Base-by-base conservation (phyloP, 163 green algal genomes). In the Botryococcus braunii region DNA sequence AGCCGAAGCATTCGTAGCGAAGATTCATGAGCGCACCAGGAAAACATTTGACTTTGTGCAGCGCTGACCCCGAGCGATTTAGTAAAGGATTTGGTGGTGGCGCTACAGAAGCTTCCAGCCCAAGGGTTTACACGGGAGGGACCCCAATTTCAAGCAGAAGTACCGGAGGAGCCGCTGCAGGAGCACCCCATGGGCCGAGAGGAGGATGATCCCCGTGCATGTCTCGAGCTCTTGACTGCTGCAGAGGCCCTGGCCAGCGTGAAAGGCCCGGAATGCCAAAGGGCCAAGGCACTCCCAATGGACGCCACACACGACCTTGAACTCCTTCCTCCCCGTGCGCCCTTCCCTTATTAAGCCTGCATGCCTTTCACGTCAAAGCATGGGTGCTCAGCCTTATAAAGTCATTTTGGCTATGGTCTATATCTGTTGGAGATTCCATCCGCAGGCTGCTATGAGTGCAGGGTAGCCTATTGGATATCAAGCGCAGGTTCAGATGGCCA, bases 291-390 rank as follows among this genome's bases (percentile, higher is more conserved):
- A 58, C 57, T 85, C 69, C 79, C 76, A 1, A 59, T 69, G 17
- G 79, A 85, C 62, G 79, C 79, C 5, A 72, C 70, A 5, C 41
- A 39, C 40, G 69, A 75, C 50, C 55, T 46, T 6, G 69, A 71
- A 11, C 43, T 29, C 29, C 55, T 56, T 58, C 34, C 27, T 7
- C 31, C n/a, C 27, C 35, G 50, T 8, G 50, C 17, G 13, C 9
- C 50, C 17, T 11, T 60, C 9, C 9, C 2, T n/a, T 60, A 21
- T 60, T 60, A 3, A 1, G 34, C 27, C 1, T 6, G 3, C 27
- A 31, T 60, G 11, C n/a, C n/a, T n/a, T n/a, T n/a, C n/a, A n/a
- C 34, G 50, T 6, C 27, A 27, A 60, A 11, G 2, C 3, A 60
- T 60, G 1, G 27, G 2, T 31, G 34, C 27, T 60, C 43, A n/a